Evolutionary conservation across 2,329 filamentous ascomycete genomes (phyloP), one percentile per base, ranked within the genome.

Genomic region (Amphichorda felina): DNA sequence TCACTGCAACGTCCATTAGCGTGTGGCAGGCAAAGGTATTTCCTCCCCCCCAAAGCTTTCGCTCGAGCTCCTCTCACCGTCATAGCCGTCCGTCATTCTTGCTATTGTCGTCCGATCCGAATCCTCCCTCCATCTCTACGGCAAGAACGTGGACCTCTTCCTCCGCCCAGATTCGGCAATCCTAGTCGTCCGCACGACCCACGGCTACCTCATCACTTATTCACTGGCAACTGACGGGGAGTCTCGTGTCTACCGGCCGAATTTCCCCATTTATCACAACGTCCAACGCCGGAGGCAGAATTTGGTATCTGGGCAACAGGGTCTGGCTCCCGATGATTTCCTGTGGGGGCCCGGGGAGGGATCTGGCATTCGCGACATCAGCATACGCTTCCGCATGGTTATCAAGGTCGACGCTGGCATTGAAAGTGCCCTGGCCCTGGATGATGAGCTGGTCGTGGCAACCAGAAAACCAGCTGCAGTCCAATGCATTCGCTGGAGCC

Each of bases 321-420:
- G 70, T 24, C 55, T 63, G 8, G 62, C 63, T 14, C 72, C 73
- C 2, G 75, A 80, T 35, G 70, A 77, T 44, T 74, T 81, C 34
- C 54, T 82, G 10, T 75, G 82, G 57, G 84, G 84, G 0, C 75
- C 82, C 2, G 88, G 88, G 24, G 91, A 95, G 55, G 83, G 83
- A 8, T 72, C 72, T 33, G 85, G 85, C 4, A 79, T 94, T 34
- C 75, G 77, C 36, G 91, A 98, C 57, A 76, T 94, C 38, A 94
- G 82, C 48, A 71, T 98, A 33, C 82, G 86, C 9, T 98, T 98
- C 58, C 76, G 89, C 38, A 94, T 95, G 83, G 89, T 94, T 11
- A 96, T 98, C 51, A 93, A 94, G 54, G 86, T 98, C 14, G 91
- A 98, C 57, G 91, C 91, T 3, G 91, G 91, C 3, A 95, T 98